phyloP scores from a whole-genome alignment of 805 yeast genomes.

The Starmerella kuoi region DNA sequence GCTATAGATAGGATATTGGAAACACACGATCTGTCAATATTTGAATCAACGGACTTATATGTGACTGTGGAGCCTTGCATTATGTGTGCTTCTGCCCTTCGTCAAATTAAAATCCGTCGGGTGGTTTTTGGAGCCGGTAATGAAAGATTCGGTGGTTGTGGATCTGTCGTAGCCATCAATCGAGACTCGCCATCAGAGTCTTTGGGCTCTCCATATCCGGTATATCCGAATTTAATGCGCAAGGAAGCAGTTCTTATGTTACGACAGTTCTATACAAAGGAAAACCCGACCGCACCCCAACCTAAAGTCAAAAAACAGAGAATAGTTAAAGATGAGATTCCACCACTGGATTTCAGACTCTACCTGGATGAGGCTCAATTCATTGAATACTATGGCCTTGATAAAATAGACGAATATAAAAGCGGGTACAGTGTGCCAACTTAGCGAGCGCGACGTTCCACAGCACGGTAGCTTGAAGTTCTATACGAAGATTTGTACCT shows the following conservation, averaged over 20 bases:
- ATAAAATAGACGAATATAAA: constrained; percentile 23
- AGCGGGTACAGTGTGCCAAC: constrained; percentile 5
- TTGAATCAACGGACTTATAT: constrained; percentile 54
- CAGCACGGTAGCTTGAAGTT: not conserved
- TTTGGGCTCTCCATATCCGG: constrained; percentile 34
- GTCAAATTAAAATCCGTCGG: constrained; percentile 59
- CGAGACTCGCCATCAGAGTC: constrained; percentile 30
- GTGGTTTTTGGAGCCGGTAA: constrained; percentile 90
- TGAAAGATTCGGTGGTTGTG: constrained; percentile 94
- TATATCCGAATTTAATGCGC: constrained; percentile 66
- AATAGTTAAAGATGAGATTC: constrained; percentile 38
- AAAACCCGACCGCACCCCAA: constrained; percentile 73
- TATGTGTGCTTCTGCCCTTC: constrained; percentile 89
- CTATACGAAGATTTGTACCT: not conserved
- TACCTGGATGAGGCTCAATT: constrained; percentile 46
- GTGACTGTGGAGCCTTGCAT: constrained; percentile 97
- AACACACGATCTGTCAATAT: constrained; percentile 26
- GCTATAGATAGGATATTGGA: constrained; percentile 49
- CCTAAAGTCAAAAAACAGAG: constrained; percentile 58
- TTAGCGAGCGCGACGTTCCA: not conserved
- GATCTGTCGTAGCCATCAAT: constrained; percentile 61
- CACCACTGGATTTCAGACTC: constrained; percentile 43
- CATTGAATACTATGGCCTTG: constrained; percentile 37
- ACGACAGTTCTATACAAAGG: constrained; percentile 72
- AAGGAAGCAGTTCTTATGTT: constrained; percentile 73